These are phyloP conservation scores for Trichoderma sp. DNA, from an alignment of 2,329 filamentous ascomycete genomes.

Conservation along the genomic window DNA sequence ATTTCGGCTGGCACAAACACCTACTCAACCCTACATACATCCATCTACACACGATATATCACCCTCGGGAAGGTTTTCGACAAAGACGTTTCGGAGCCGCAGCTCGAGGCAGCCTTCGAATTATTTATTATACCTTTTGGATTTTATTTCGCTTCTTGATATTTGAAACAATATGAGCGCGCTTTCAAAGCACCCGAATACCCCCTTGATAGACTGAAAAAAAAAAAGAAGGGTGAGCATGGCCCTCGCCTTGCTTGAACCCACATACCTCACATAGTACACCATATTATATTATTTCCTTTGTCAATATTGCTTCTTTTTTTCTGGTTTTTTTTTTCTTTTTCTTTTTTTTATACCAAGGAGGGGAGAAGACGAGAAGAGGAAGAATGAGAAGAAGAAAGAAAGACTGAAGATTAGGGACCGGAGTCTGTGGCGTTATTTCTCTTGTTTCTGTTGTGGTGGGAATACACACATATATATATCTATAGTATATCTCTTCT, in stretches of 20 bases:
- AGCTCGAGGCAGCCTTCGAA: constrained; percentile 30
- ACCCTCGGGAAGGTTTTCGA: constrained; percentile 29
- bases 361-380: neutral
- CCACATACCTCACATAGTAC: constrained; percentile 34
- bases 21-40: constrained; percentile 1
- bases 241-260: constrained; percentile 35
- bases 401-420: constrained; percentile 23
- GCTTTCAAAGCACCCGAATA: constrained; percentile 39
- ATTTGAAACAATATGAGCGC: constrained; percentile 30
- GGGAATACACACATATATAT: constrained; percentile 9
- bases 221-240: constrained; percentile 31
- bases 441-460: constrained; percentile 25
- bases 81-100: constrained; percentile 35
- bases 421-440: constrained; percentile 33
- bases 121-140: constrained; percentile 30
- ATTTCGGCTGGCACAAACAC: constrained; percentile 32
- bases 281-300: constrained; percentile 35
- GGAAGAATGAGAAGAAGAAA: constrained; percentile 24
- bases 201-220: constrained; percentile 42
- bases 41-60: constrained; percentile 6
- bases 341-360: constrained; percentile 23
- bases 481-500: constrained; percentile 5
- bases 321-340: constrained; percentile 15
- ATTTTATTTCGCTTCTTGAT: constrained; percentile 5
- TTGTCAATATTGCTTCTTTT: constrained; percentile 31